phyloP scores from a whole-genome alignment of 2,329 filamentous ascomycete genomes.

The Elsinoe necatrix region DNA sequence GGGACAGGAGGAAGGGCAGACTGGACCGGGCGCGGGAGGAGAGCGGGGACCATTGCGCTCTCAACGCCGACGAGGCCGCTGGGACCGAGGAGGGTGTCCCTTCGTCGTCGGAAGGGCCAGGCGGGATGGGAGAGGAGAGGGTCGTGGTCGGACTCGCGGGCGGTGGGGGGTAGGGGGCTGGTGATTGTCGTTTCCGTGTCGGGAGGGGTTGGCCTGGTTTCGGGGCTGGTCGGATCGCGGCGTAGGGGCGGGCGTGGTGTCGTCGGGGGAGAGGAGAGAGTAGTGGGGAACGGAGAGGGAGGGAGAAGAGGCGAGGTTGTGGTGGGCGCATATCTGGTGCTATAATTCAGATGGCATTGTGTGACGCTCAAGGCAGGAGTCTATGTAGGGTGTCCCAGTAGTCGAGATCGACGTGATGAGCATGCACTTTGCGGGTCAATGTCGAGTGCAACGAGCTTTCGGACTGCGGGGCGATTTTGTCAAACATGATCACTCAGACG shows the following conservation, averaged over 20 bases:
- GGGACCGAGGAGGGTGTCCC: neutral
- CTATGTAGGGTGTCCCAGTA: too few species aligned
- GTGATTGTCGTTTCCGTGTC: neutral
- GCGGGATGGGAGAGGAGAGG: slow-evolving; percentile 20
- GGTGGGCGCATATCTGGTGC: neutral
- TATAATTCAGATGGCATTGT: neutral
- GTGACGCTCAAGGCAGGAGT: too few species aligned
- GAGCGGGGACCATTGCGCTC: slow-evolving; percentile 23
- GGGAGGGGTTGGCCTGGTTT: neutral
- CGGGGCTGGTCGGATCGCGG: neutral
- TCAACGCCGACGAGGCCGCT: neutral
- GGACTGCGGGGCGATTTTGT: too few species aligned
- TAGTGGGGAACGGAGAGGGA: neutral
- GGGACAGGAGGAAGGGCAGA: slow-evolving; percentile 30
- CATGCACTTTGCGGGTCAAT: too few species aligned
- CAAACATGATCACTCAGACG: too few species aligned
- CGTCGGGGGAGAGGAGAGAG: neutral
- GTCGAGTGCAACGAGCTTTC: too few species aligned
- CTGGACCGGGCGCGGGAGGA: slow-evolving; percentile 18
- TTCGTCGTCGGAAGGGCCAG: neutral
- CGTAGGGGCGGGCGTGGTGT: neutral
- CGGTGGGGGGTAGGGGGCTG: neutral
- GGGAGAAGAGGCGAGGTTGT: neutral
- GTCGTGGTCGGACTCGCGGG: neutral
- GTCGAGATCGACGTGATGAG: too few species aligned